A percentile compares a stretch with the other conserved stretches of the same genome.
Conservation (phyloP, 1,139 yeast species). For the Hyphopichia burtonii region DNA sequence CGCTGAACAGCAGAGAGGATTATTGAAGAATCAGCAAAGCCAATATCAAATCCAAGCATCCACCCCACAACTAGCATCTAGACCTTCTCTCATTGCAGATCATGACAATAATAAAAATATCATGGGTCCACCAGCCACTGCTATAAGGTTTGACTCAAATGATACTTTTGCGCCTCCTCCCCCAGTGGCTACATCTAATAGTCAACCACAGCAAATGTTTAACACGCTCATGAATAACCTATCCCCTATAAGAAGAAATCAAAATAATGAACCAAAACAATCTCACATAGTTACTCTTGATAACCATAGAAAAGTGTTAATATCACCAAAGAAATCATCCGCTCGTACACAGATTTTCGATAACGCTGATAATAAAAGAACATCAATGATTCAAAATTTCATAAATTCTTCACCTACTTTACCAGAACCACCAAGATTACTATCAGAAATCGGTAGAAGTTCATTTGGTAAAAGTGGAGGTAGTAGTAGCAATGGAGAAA, state of each 20-base stretch:
- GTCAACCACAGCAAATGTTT: constrained; percentile 7
- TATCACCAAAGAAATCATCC: constrained; percentile 30
- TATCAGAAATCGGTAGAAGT: constrained; percentile 29
- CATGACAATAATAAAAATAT: not conserved
- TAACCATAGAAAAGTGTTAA: constrained; percentile 33
- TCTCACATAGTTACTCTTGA: constrained; percentile 15
- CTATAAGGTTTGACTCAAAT: constrained; percentile 19
- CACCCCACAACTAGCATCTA: constrained; percentile 32
- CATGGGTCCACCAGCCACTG: constrained; percentile 2
- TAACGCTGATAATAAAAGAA: constrained; percentile 22
- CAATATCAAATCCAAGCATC: constrained; percentile 25
- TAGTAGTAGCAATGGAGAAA: constrained; percentile 6
- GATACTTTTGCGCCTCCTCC: constrained; percentile 28
- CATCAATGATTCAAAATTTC: constrained; percentile 42
- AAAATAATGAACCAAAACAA: not conserved
- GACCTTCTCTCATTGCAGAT: constrained; percentile 9
- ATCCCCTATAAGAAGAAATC: constrained; percentile 13
- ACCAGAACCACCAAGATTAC: constrained; percentile 45
- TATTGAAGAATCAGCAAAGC: constrained; percentile 9
- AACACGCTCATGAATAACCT: not conserved
- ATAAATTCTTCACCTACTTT: constrained; percentile 53
- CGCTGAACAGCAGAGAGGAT: constrained; percentile 23
- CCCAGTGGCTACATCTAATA: constrained; percentile 13
- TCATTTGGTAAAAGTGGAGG: constrained; percentile 5
- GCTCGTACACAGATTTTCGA: constrained; percentile 22